These are phyloP conservation scores for Boletus holoroseus DNA, from an alignment of 1,284 basidiomycete genomes.

Conservation along the genomic window DNA sequence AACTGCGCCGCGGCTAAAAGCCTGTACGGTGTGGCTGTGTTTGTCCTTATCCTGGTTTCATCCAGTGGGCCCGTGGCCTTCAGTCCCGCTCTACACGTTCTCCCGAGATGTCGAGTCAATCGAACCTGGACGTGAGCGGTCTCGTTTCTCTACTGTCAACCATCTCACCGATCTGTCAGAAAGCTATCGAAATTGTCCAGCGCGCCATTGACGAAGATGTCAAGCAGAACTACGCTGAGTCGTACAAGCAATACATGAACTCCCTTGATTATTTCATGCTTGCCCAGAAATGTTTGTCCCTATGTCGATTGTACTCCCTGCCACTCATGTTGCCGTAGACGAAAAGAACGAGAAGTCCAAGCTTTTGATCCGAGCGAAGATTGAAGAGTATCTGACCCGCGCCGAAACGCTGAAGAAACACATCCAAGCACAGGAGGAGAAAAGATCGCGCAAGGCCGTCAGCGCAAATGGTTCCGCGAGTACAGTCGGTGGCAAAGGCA, in stretches of 20 bases:
- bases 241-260: conserved; percentile 93
- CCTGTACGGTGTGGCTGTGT: conserved; percentile 19
- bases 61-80: not conserved
- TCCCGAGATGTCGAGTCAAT: conserved; percentile 26
- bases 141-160: not conserved
- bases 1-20: not conserved
- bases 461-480: conserved; percentile 69
- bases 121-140: conserved; percentile 29
- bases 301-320: not conserved
- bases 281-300: conserved; percentile 51
- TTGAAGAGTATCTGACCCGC: conserved; percentile 87
- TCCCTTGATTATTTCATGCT: conserved; percentile 98
- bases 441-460: conserved; percentile 69
- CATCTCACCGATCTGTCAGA: conserved; percentile 45
- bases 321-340: conserved; percentile 45
- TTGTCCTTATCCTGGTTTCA: not conserved
- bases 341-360: conserved; percentile 97
- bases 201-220: conserved; percentile 93
- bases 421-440: conserved; percentile 61
- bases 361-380: conserved; percentile 81
- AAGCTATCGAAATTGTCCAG: conserved; percentile 93
- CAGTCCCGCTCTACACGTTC: not conserved
- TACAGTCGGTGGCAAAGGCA: conserved; percentile 62
- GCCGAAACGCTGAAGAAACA: conserved; percentile 93
- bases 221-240: conserved; percentile 91